Evolutionary conservation across 2,329 filamentous ascomycete species (phyloP), one percentile per base, ranked within the genome.

Genomic region (Fusarium chuoi): DNA sequence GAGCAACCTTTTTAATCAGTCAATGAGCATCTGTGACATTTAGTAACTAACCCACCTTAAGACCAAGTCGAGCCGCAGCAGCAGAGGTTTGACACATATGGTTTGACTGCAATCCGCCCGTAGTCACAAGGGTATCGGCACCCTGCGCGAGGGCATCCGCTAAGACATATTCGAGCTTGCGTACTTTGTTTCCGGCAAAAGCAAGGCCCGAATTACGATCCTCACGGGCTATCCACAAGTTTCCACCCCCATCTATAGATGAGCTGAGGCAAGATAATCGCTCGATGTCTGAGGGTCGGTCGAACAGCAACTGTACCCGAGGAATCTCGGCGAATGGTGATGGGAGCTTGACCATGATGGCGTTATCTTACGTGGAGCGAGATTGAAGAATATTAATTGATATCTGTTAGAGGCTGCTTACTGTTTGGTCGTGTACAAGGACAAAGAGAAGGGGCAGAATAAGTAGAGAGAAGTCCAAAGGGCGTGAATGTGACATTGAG

Each of bases 51-150:
- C 41, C 11, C 17, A 73, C 70, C 28, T 70, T 35, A 0, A 73
- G 70, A 5, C 70, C 70, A 33, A 73, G 65, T 33, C 65, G 56
- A 38, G 65, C 55, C 10, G 70, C 70, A 30, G 70, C 70, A 18
- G 70, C 70, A 39, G 70, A 61, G 15, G 70, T 73, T 36, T 73
- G 70, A 12, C 70, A 73, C 70, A 73, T 73, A 10, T 73, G 70
- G 17, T 73, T 73, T 7, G 70, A 73, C 12, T 73, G 70, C 5
- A 73, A 38, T 7, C 70, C 70, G 2, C 70, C 70, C 6, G 70
- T 73, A 1, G 70, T 73, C 14, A 73, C 70, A 12, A 73, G 30
- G 5, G 70, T 73, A 30, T 73, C 70, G 6, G 70, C 70, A 15
- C 70, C 70, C 13, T 70, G 51, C 0, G 41, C 46, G 7, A 73